Base-by-base conservation (phyloP, 2,329 filamentous ascomycete genomes). In the Fusarium newnesense region DNA sequence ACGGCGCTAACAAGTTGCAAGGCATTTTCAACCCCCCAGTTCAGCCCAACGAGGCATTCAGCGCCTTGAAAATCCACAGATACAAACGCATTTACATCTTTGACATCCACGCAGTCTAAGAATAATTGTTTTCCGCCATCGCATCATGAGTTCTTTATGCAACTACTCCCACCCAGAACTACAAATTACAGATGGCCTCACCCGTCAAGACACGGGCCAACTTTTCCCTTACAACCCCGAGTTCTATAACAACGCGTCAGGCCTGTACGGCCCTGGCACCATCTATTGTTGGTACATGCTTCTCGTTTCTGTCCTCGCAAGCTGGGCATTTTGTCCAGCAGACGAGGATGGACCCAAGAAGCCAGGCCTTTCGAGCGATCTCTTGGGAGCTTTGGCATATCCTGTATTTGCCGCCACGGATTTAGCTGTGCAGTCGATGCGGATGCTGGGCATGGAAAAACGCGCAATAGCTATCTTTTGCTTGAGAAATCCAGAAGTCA, bases 221-320 rank as follows among this genome's bases (percentile, higher is more conserved):
- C 39, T 70, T 0, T 70, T 70, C 10, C 66, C 66, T 4, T 70
- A 65, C 9, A 69, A 70, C n/a, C 53, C 67, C 12, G 67, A 70
- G 16, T 65, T 70, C 6, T 70, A 70, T 24, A 21, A 52, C 8
- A 56, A 21, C 5, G 66, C 52, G 2, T 50, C 66, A 2, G 66
- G 67, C 2, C 3, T 70, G 4, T 70, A 70, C 7, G 67, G 66
- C 1, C 66, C 67, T 5, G 67, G 67, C 2, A 50, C 66, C 2
- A 42, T 60, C 18, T 70, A 65, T 39, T 70, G 67, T 16, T 70
- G 67, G 65, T 65, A 70, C 19, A 59, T 69, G 59, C 53, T 70
- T 9, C 59, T 64, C 2, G 26, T 42, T 7, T 69, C 67, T 4
- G 67, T 69, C 9, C 26, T 69, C 2, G 32, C 21, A 5, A 64